A percentile compares a stretch with the other conserved stretches of the same genome.
Evolutionary conservation across 129 eudicot species (phyloP).

Genomic region (Centella asiatica): DNA sequence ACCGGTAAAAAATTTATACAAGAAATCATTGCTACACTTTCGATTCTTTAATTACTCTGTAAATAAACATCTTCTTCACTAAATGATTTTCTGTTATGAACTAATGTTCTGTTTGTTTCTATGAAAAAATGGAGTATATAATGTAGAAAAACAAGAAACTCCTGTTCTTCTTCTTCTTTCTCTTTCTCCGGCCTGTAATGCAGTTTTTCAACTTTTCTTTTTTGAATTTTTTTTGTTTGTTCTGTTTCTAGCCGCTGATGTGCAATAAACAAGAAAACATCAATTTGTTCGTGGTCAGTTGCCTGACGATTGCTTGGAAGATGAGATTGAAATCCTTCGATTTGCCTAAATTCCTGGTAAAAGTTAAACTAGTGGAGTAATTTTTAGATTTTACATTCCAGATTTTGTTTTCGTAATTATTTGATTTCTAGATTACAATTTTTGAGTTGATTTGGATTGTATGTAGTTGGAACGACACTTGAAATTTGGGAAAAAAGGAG

Average conservation of each 20-base stretch:
- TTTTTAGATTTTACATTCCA: neutral
- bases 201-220: neutral
- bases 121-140: no score
- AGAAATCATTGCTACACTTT: no score
- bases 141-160: no score
- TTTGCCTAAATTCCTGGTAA: constrained; percentile 8
- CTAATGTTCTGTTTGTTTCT: no score
- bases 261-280: constrained; percentile 5
- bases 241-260: neutral
- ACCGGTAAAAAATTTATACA: constrained; percentile 13
- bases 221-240: no score
- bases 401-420: no score
- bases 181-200: neutral
- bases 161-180: neutral
- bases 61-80: no score
- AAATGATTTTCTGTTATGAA: no score
- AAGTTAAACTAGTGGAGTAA: neutral
- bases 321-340: neutral
- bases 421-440: neutral
- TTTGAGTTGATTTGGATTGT: neutral
- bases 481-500: neutral
- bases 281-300: constrained; percentile 10
- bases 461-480: neutral
- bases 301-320: constrained; percentile 9
- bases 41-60: neutral